A percentile compares a stretch with the other conserved stretches of the same genome.
These are phyloP conservation scores for Plasmodium vinckei DNA, from an alignment of 169 alveolate genomes.

Conservation along the genomic window DNA sequence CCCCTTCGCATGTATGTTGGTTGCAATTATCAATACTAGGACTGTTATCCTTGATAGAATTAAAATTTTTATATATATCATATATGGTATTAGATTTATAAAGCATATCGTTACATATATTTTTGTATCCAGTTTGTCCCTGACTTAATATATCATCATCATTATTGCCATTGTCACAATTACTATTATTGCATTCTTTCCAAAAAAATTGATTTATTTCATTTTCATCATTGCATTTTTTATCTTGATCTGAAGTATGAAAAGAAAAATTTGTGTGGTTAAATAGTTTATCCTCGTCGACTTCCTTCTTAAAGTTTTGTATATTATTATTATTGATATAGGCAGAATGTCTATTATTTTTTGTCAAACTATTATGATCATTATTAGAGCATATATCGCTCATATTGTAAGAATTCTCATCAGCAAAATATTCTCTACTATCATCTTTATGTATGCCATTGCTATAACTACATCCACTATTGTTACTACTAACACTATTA, in stretches of 20 bases:
- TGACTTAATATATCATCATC: neutral
- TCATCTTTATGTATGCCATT: neutral
- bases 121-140: conserved; percentile 17
- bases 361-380: neutral
- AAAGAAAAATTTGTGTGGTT: neutral
- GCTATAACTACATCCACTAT: neutral
- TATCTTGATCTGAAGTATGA: no score
- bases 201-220: neutral
- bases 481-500: neutral
- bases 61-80: conserved; percentile 53
- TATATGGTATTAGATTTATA: conserved; percentile 42
- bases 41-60: conserved; percentile 6
- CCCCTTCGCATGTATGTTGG: neutral
- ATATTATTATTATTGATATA: neutral
- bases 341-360: neutral
- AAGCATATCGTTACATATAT: conserved; percentile 68
- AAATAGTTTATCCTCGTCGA: conserved; percentile 1
- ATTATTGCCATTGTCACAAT: neutral
- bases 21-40: conserved; percentile 7
- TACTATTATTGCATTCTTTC: neutral
- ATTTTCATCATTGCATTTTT: no score
- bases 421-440: neutral
- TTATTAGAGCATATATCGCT: neutral
- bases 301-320: conserved; percentile 8
- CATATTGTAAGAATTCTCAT: neutral